phyloP scores from a whole-genome alignment of 768 basidiomycete species.

The Trametes punicea region DNA sequence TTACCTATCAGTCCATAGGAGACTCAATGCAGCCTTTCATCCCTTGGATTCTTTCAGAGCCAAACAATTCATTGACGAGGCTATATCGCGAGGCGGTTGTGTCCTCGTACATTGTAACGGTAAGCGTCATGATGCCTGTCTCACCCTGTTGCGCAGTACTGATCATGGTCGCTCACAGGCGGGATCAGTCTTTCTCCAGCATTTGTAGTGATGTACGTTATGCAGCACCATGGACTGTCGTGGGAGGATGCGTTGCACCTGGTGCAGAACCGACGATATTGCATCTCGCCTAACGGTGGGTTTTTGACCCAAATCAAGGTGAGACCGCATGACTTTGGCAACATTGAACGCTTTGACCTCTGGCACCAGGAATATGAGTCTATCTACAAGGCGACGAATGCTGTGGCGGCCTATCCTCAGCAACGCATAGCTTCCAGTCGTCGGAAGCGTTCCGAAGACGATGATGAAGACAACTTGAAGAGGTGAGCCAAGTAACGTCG shows the following conservation, averaged over 20 bases:
- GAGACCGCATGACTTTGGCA: slow-evolving; percentile 2
- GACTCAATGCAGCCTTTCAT: no score
- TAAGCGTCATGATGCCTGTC: slow-evolving; percentile 29
- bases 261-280: slow-evolving; percentile 89
- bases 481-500: no score
- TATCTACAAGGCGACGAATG: slow-evolving; percentile 78
- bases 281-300: slow-evolving; percentile 89
- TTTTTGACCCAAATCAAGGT: slow-evolving; percentile 93
- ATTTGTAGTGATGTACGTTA: slow-evolving; percentile 91
- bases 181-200: slow-evolving; percentile 86
- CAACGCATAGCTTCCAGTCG: slow-evolving; percentile 45
- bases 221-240: slow-evolving; percentile 75
- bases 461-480: slow-evolving; percentile 58
- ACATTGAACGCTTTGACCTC: neutral
- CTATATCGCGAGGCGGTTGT: slow-evolving; percentile 63
- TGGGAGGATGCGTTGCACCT: slow-evolving; percentile 89
- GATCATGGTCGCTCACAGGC: slow-evolving; percentile 40
- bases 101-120: slow-evolving; percentile 92
- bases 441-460: slow-evolving; percentile 68
- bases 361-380: slow-evolving; percentile 80
- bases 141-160: neutral
- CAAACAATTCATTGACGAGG: slow-evolving; percentile 69
- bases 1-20: neutral
- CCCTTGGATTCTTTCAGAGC: slow-evolving; percentile 60
- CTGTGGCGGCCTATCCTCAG: slow-evolving; percentile 54